Conservation (phyloP, 768 basidiomycete genomes). For the Termitomyces sp. region DNA sequence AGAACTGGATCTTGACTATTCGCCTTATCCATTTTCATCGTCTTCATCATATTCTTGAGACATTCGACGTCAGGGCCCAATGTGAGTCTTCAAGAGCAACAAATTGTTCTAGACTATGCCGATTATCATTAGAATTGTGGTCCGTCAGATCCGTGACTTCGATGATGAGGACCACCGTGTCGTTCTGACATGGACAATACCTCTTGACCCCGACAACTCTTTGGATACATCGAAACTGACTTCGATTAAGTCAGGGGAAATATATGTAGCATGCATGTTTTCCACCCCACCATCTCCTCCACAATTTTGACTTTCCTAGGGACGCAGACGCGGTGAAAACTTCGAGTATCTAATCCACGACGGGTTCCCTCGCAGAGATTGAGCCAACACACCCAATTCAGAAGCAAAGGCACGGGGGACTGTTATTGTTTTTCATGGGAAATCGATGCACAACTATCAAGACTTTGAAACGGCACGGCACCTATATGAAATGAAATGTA, state of each 20-base stretch:
- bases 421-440: constrained; percentile 86
- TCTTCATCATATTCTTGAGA: neutral
- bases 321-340: neutral
- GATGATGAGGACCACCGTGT: neutral
- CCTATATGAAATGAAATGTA: constrained; percentile 71
- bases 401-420: constrained; percentile 54
- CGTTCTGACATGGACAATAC: neutral
- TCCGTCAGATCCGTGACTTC: neutral
- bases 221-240: neutral
- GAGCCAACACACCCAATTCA: no score
- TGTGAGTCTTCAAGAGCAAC: neutral
- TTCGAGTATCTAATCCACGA: neutral
- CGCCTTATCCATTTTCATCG: neutral
- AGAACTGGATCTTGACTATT: neutral
- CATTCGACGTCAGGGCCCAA: neutral
- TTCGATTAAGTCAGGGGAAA: neutral
- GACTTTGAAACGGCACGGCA: constrained; percentile 62
- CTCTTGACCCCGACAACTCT: neutral
- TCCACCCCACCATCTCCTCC: no score
- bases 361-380: no score
- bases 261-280: neutral
- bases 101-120: no score
- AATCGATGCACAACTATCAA: constrained; percentile 71
- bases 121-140: neutral
- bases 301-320: neutral